Evolutionary conservation across 2,329 filamentous ascomycete genomes (phyloP), one percentile per base, ranked within the genome.

Genomic region (Calonectria hongkongensis): DNA sequence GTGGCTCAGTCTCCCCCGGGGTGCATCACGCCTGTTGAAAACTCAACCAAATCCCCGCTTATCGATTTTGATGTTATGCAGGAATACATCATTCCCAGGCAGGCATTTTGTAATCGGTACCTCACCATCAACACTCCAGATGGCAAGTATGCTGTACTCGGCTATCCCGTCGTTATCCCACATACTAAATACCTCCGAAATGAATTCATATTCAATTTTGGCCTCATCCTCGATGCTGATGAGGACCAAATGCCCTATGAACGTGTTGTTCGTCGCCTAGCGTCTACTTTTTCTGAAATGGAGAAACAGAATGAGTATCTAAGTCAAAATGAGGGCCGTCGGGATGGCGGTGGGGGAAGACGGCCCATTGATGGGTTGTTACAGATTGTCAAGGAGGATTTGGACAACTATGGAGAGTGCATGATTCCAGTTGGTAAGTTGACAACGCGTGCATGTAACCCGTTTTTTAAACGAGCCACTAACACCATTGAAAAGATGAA

Each of bases 121-220:
- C 90, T 98, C 74, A 94, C 94, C 33, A 93, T 97, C 69, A 93
- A 93, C 83, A 93, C 94, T 56, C 90, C 91, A 0, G 89, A 91
- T 68, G 88, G 88, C 77, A 91, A 91, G 76, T 94, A 96, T 84
- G 92, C 93, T 71, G 92, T 99, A 68, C 89, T 99, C 41, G 95
- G 96, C 18, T 95, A 95, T 79, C 97, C 97, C 0, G 93, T 98
- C 66, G 96, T 95, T 82, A 95, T 98, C 81, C 92, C 93, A 65
- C 91, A 95, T 75, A 90, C 92, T 68, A 93, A 93, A 78, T 98
- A 98, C 81, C 92, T 94, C 81, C 93, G 97, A 71, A 98, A 98
- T 85, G 95, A 98, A 84, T 98, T 98, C 87, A 98, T 98, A 82
- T 99, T 98, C 90, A 98, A 98, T 84, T 98, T 98, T 82, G 95